phyloP scores from a whole-genome alignment of 306 rosid species.

The Lotus japonicus region DNA sequence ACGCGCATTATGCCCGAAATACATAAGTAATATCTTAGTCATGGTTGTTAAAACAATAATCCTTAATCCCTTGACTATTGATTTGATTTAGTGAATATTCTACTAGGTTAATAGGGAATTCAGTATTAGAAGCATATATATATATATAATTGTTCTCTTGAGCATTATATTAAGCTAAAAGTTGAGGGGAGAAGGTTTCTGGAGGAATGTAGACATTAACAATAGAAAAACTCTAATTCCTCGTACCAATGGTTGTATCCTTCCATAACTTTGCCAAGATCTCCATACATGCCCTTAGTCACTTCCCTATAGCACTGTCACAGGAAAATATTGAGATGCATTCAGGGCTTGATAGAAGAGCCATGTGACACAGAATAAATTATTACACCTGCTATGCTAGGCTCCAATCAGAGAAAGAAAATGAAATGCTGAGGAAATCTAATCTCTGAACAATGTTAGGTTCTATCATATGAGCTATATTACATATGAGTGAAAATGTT shows the following conservation, averaged over 20 bases:
- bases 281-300: constrained; percentile 73
- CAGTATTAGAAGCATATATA: not conserved
- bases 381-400: not conserved
- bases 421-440: not conserved
- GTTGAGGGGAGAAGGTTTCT: not conserved
- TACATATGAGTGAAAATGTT: not conserved
- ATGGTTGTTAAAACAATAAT: not conserved
- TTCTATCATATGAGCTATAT: not conserved
- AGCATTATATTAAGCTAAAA: not conserved
- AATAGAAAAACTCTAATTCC: constrained; percentile 5
- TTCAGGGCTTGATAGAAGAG: not conserved
- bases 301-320: constrained; percentile 79
- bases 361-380: not conserved
- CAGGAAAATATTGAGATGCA: not conserved
- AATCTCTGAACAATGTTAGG: not conserved
- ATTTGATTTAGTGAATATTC: not conserved
- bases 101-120: not conserved
- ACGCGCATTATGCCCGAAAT: not conserved
- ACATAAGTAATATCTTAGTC: not conserved
- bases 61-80: not conserved
- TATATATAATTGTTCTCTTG: not conserved
- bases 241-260: constrained; percentile 86
- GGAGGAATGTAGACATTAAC: not conserved
- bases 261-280: constrained; percentile 79
- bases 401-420: constrained; percentile 4